These are phyloP conservation scores for Cryptococcus depauperatus DNA, from an alignment of 1,284 basidiomycete species.

Conservation along the genomic window DNA sequence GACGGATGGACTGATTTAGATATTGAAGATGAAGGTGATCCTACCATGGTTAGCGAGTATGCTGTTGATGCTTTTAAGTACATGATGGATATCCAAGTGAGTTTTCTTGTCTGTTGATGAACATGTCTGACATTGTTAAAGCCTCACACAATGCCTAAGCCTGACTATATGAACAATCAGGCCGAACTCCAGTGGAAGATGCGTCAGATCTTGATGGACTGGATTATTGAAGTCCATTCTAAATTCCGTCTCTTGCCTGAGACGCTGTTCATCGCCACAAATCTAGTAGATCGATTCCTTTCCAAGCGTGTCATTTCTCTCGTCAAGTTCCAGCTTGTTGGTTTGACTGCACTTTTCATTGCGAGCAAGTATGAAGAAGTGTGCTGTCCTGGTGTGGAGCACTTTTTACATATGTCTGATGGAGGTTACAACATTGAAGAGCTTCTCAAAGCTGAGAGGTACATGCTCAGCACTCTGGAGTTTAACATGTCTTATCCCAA, in stretches of 20 bases:
- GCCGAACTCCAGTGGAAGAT: constrained; percentile 87
- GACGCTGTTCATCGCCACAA: constrained; percentile 88
- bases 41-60: constrained; percentile 94
- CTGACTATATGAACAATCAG: constrained; percentile 84
- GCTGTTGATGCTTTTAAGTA: constrained; percentile 91
- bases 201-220: constrained; percentile 91
- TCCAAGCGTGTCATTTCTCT: constrained; percentile 82
- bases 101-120: constrained; percentile 14
- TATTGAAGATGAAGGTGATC: constrained; percentile 87
- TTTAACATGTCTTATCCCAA: constrained; percentile 91
- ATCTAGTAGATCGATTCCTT: constrained; percentile 95
- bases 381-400: constrained; percentile 75
- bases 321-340: constrained; percentile 89
- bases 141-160: constrained; percentile 74
- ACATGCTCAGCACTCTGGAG: constrained; percentile 81
- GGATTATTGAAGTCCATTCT: constrained; percentile 92
- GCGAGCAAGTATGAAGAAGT: constrained; percentile 96
- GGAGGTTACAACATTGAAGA: constrained; percentile 77
- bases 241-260: constrained; percentile 91
- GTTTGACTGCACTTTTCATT: constrained; percentile 87
- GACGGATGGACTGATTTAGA: constrained; percentile 76
- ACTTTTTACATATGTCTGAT: constrained; percentile 85
- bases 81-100: constrained; percentile 62
- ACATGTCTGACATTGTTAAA: constrained; percentile 37
- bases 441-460: constrained; percentile 87